These are phyloP conservation scores for Parathielavia hyrcaniae DNA, from an alignment of 495 filamentous ascomycete genomes.

Conservation along the genomic window DNA sequence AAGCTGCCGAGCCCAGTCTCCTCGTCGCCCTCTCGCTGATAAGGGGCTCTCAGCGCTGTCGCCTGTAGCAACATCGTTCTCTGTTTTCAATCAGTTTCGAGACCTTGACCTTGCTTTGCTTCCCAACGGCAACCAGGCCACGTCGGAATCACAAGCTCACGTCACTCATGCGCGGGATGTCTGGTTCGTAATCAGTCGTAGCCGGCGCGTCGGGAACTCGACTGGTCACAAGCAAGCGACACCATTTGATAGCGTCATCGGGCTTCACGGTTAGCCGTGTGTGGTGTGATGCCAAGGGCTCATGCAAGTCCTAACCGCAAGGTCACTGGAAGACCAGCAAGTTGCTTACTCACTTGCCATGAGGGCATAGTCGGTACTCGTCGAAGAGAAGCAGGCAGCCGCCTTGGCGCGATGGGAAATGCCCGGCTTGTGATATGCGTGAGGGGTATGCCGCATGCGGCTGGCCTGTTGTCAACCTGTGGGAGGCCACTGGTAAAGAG, in stretches of 20 bases:
- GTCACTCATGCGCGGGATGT: too few relatives aligned
- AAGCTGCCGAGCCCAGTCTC: too few relatives aligned
- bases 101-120: too few relatives aligned
- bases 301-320: neutral
- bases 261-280: neutral
- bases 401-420: neutral
- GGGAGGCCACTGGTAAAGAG: neutral
- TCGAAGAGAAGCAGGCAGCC: neutral
- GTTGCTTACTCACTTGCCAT: neutral
- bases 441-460: neutral
- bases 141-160: too few relatives aligned
- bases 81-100: too few relatives aligned
- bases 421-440: too few relatives aligned
- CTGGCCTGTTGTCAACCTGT: neutral
- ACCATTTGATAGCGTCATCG: neutral
- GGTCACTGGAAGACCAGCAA: neutral
- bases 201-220: too few relatives aligned
- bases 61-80: too few relatives aligned
- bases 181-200: too few relatives aligned
- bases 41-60: too few relatives aligned
- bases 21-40: too few relatives aligned
- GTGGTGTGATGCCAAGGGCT: neutral
- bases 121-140: too few relatives aligned
- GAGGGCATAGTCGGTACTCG: neutral
- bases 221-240: neutral